phyloP scores from a whole-genome alignment of 208 protist species.

The Crithidia expoeki region DNA sequence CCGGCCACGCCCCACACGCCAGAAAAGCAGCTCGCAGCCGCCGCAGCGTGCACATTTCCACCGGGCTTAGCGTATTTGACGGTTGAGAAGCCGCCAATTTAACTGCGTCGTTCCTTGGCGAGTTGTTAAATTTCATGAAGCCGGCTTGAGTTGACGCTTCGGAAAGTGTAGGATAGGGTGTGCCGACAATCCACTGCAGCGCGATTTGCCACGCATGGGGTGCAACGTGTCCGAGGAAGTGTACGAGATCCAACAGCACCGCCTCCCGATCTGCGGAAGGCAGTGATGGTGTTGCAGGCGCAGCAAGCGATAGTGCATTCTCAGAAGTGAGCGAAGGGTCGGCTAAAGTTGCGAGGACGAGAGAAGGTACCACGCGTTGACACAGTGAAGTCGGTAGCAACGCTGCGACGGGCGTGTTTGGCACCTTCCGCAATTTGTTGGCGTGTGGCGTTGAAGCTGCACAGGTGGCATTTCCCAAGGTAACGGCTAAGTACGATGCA shows the following conservation, averaged over 20 bases:
- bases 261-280: constrained; percentile 9
- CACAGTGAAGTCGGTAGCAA: constrained; percentile 3
- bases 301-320: too few species aligned
- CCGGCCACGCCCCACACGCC: constrained; percentile 32
- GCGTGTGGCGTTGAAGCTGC: too few species aligned
- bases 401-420: not conserved
- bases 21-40: constrained; percentile 20
- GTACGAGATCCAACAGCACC: constrained; percentile 12
- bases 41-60: constrained; percentile 14
- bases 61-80: not conserved
- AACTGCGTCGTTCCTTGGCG: too few species aligned
- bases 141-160: not conserved
- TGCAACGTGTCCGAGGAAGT: constrained; percentile 20
- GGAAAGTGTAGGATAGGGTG: constrained; percentile 13
- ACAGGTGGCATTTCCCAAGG: too few species aligned
- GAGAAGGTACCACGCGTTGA: constrained; percentile 3
- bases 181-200: constrained; percentile 10
- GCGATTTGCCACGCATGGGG: constrained; percentile 22
- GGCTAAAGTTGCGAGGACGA: constrained; percentile 21
- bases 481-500: not conserved
- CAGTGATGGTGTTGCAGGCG: too few species aligned
- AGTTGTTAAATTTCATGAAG: too few species aligned
- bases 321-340: constrained; percentile 17
- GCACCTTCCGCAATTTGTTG: too few species aligned
- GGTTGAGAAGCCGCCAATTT: too few species aligned